These are phyloP conservation scores for Heliosperma pusillum DNA, from an alignment of 148 eudicot species.

Conservation along the genomic window DNA sequence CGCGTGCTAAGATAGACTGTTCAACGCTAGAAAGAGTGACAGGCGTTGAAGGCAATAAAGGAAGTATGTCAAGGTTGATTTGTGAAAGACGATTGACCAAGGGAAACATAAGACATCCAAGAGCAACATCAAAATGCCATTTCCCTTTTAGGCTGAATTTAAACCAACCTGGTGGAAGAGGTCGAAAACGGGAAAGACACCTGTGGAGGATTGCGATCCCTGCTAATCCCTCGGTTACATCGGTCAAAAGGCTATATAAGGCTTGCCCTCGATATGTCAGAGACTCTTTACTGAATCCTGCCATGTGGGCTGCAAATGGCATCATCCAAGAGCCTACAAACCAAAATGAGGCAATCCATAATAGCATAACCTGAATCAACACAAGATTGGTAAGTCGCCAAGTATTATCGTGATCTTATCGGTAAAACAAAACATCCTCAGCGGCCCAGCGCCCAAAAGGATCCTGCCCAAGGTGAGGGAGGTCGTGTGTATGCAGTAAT, in stretches of 20 bases:
- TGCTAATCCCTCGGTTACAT: conserved; percentile 70
- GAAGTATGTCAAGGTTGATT: conserved; percentile 64
- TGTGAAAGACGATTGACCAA: conserved; percentile 76
- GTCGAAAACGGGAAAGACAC: conserved; percentile 66
- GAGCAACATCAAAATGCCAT: conserved; percentile 66
- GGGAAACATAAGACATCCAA: conserved; percentile 87
- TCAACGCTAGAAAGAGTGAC: conserved; percentile 71
- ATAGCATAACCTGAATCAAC: conserved; percentile 59
- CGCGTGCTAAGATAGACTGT: conserved; percentile 72
- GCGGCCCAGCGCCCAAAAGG: too few relatives aligned
- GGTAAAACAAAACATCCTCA: too few relatives aligned
- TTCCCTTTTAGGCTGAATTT: conserved; percentile 64
- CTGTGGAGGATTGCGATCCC: conserved; percentile 67
- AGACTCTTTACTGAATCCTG: conserved; percentile 69
- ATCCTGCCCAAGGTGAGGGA: too few relatives aligned
- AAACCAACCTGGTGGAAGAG: conserved; percentile 78
- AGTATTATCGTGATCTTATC: background rate
- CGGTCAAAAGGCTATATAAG: conserved; percentile 72
- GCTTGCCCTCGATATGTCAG: conserved; percentile 80
- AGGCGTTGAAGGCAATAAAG: conserved; percentile 62
- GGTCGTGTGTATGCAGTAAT: too few relatives aligned
- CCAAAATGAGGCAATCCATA: conserved; percentile 77
- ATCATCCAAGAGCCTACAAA: conserved; percentile 84
- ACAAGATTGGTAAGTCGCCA: conserved; percentile 1
- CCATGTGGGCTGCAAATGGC: conserved; percentile 68